These are phyloP conservation scores for Lentinula guzmanii DNA, from an alignment of 768 basidiomycete genomes.

Conservation along the genomic window DNA sequence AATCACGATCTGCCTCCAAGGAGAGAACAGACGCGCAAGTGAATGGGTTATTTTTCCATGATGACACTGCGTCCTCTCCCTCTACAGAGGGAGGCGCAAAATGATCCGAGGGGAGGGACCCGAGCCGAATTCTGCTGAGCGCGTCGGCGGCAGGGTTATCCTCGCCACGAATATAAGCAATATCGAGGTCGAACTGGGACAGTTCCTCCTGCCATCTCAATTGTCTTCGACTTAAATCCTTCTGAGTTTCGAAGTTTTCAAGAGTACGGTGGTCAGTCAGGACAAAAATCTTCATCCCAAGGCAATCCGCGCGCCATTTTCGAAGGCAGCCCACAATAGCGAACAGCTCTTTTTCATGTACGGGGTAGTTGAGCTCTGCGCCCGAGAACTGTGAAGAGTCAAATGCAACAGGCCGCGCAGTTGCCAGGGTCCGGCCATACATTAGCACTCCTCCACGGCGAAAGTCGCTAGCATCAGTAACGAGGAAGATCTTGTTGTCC, in stretches of 20 bases:
- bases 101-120: too few relatives aligned
- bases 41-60: too few relatives aligned
- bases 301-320: slow-evolving; percentile 14
- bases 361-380: slow-evolving; percentile 23
- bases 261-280: slow-evolving; percentile 27
- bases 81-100: not conserved
- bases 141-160: slow-evolving; percentile 24
- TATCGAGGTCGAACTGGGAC: slow-evolving; percentile 20
- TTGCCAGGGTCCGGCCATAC: slow-evolving; percentile 18
- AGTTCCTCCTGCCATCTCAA: slow-evolving; percentile 22
- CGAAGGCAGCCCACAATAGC: slow-evolving; percentile 21
- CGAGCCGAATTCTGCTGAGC: slow-evolving; percentile 14
- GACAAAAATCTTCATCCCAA: slow-evolving; percentile 12
- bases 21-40: too few relatives aligned
- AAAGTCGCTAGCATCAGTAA: slow-evolving; percentile 20
- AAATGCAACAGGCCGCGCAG: slow-evolving; percentile 22
- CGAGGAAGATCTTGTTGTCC: slow-evolving; percentile 23
- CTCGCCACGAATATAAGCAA: slow-evolving; percentile 23
- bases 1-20: too few relatives aligned
- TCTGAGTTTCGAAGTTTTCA: slow-evolving; percentile 20
- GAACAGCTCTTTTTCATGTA: slow-evolving; percentile 22
- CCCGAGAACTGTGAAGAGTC: slow-evolving; percentile 17
- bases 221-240: slow-evolving; percentile 19
- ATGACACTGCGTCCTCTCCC: too few relatives aligned
- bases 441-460: slow-evolving; percentile 20